Percentiles rank a stretch among this genome's conserved stretches.
phyloP scores from a whole-genome alignment of 306 rosid genomes.

The Gastrolobium bilobum region DNA sequence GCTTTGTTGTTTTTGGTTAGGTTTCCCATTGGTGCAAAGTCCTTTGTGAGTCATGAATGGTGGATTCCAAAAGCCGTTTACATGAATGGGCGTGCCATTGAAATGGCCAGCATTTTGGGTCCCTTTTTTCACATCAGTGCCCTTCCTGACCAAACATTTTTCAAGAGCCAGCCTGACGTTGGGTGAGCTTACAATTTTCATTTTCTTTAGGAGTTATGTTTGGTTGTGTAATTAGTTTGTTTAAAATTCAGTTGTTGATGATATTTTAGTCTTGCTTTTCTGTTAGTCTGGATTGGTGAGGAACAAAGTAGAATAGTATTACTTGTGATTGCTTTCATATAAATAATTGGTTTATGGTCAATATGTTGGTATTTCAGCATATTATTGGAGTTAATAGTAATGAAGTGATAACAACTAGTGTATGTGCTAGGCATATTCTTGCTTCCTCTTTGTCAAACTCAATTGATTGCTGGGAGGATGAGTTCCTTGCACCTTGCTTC shows the following conservation, averaged over 20 bases:
- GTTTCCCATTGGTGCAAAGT: constrained; percentile 85
- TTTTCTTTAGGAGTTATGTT: background rate
- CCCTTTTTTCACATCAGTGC: constrained; percentile 94
- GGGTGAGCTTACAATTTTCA: constrained; percentile 72
- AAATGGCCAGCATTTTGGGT: constrained; percentile 95
- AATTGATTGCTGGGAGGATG: constrained; percentile 23
- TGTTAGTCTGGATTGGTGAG: constrained; percentile 11
- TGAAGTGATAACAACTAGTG: background rate
- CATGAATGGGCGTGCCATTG: constrained; percentile 97
- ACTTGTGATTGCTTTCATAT: background rate
- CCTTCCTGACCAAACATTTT: constrained; percentile 80
- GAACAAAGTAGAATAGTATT: background rate
- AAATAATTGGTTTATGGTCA: constrained; percentile 20
- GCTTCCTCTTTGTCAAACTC: constrained; percentile 26
- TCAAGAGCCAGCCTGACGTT: constrained; percentile 91
- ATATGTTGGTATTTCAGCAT: constrained; percentile 22
- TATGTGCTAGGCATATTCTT: constrained; percentile 11
- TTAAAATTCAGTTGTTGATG: constrained; percentile 7
- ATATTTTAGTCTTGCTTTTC: constrained; percentile 2
- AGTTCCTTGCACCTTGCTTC: constrained; percentile 14
- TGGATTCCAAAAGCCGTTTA: constrained; percentile 92
- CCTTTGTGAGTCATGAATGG: constrained; percentile 85
- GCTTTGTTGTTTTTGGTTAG: constrained; percentile 83
- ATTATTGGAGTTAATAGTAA: background rate
- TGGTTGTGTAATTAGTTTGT: constrained; percentile 31